Conservation (phyloP, 495 filamentous ascomycete genomes). For the Lentithecium fluviatile region DNA sequence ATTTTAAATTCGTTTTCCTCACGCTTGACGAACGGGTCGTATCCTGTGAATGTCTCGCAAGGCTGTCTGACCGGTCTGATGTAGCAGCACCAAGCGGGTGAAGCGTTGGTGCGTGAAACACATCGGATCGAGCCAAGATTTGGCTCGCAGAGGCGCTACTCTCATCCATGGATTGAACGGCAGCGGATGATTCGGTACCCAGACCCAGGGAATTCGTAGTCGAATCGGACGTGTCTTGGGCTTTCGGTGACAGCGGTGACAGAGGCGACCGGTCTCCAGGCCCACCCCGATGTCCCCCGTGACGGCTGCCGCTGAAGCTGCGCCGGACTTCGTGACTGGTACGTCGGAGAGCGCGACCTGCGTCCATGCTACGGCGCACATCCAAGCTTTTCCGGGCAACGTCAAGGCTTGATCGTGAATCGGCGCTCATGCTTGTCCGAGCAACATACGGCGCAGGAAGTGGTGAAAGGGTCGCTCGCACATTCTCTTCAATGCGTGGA, state of each 20-base stretch:
- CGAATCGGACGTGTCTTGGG: constrained; percentile 71
- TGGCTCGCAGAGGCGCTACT: constrained; percentile 80
- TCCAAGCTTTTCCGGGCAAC: constrained; percentile 46
- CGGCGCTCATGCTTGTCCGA: constrained; percentile 39
- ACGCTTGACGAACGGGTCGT: constrained; percentile 42
- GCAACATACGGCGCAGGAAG: constrained; percentile 44
- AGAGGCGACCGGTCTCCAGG: constrained; percentile 42
- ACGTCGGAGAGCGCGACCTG: constrained; percentile 20
- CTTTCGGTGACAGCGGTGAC: constrained; percentile 50
- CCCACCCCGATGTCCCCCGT: constrained; percentile 7
- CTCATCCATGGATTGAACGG: constrained; percentile 71
- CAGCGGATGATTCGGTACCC: constrained; percentile 66
- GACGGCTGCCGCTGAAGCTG: constrained; percentile 30
- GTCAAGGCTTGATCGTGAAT: constrained; percentile 45
- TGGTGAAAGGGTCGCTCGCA: constrained; percentile 64
- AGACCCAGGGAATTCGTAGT: constrained; percentile 70
- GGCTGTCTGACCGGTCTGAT: constrained; percentile 37
- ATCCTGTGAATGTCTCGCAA: constrained; percentile 47
- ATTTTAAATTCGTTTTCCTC: constrained; percentile 17
- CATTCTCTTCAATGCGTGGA: constrained; percentile 57
- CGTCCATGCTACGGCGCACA: constrained; percentile 32
- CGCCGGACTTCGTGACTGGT: constrained; percentile 25
- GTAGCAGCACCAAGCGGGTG: constrained; percentile 34
- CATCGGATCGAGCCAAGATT: constrained; percentile 80
- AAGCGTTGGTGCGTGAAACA: constrained; percentile 85